Evolutionary conservation across 169 alveolate genomes (phyloP).

Genomic region (Nephromyces sp.): DNA sequence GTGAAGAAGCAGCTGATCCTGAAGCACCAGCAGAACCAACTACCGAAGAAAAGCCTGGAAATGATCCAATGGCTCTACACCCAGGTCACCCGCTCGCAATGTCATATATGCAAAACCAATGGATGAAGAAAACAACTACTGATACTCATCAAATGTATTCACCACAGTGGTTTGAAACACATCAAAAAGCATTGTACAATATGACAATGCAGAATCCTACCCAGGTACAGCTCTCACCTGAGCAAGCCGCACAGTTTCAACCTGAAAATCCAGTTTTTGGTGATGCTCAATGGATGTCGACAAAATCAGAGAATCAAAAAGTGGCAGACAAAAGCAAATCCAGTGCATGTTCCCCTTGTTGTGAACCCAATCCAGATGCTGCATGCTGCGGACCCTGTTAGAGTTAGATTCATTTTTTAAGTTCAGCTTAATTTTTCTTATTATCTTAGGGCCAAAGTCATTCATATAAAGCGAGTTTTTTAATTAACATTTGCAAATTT

Average conservation of each 20-base stretch:
- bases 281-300: conserved; percentile 40
- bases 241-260: conserved; percentile 45
- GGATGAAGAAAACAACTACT: conserved; percentile 51
- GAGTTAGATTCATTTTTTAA: neutral
- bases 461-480: too few relatives aligned
- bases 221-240: conserved; percentile 50
- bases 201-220: conserved; percentile 49
- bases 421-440: too few relatives aligned
- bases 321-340: neutral
- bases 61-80: conserved; percentile 34
- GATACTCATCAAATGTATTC: conserved; percentile 56
- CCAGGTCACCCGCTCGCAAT: conserved; percentile 59
- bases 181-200: conserved; percentile 52
- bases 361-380: neutral
- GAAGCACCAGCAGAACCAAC: conserved; percentile 14
- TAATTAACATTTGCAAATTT: too few relatives aligned
- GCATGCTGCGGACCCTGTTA: neutral
- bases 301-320: neutral
- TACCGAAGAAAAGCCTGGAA: conserved; percentile 41
- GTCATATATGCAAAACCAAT: conserved; percentile 53
- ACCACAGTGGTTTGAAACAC: conserved; percentile 54
- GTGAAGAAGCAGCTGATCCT: conserved; percentile 5
- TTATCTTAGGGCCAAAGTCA: too few relatives aligned
- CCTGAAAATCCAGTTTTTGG: conserved; percentile 28
- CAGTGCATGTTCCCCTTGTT: too few relatives aligned